Evolutionary conservation across 495 filamentous ascomycete genomes (phyloP).

Genomic region (Daldinia childiae): DNA sequence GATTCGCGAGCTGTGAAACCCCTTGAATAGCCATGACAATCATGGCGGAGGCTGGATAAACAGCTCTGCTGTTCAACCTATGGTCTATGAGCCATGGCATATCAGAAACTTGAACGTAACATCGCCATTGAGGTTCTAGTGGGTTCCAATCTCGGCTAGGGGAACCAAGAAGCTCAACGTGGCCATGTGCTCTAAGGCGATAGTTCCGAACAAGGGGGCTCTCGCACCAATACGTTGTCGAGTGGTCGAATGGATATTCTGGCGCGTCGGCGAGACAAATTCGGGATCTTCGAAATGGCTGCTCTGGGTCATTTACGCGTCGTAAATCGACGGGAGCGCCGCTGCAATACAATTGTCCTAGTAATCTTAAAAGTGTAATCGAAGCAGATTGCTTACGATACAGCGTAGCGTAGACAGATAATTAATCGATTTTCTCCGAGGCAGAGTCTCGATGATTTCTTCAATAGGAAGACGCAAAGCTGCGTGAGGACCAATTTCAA

Average conservation of each 20-base stretch:
- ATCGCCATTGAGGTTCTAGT: not conserved
- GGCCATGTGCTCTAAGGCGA: not conserved
- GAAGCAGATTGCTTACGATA: not conserved
- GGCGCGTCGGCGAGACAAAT: not conserved
- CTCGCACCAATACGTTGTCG: not conserved
- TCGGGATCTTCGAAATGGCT: not conserved
- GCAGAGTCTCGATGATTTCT: not conserved
- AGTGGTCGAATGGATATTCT: not conserved
- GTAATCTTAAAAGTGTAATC: not conserved
- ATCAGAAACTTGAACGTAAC: not conserved
- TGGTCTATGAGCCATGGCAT: not conserved
- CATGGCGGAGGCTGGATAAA: not conserved
- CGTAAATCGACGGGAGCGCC: not conserved
- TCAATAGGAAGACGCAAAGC: not conserved
- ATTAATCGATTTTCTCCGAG: not conserved
- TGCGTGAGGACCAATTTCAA: not conserved
- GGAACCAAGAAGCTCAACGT: not conserved
- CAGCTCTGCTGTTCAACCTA: not conserved
- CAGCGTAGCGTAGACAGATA: not conserved
- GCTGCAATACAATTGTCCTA: not conserved
- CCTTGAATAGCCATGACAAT: not conserved
- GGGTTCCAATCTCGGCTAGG: not conserved
- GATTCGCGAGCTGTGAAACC: not conserved
- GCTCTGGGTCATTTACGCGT: not conserved
- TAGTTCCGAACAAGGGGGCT: not conserved